phyloP scores from a whole-genome alignment of 805 yeast species.

The Saccharomycopsis malanga region DNA sequence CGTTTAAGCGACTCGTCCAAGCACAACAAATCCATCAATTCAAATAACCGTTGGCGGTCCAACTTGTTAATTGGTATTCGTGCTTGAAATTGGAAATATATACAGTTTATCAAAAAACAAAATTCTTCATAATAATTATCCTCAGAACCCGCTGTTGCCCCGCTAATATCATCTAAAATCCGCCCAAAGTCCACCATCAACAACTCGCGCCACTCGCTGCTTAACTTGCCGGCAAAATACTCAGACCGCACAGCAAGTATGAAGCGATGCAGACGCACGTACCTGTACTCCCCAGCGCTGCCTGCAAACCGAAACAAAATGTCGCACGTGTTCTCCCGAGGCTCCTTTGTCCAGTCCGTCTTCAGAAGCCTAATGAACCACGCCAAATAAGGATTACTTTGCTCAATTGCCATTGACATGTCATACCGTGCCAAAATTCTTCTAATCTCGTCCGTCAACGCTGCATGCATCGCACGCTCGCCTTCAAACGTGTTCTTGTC shows the following conservation, averaged over 20 bases:
- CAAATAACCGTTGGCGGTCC: not conserved
- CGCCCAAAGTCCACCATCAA: slow-evolving; percentile 21
- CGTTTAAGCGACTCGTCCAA: slow-evolving; percentile 25
- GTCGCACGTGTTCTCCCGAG: too few relatives aligned
- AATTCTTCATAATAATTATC: slow-evolving; percentile 29
- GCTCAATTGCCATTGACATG: slow-evolving; percentile 61
- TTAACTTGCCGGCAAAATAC: slow-evolving; percentile 27
- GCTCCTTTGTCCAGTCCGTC: slow-evolving; percentile 19
- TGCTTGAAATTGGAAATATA: slow-evolving; percentile 25
- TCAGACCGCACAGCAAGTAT: slow-evolving; percentile 34
- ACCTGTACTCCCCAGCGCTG: too few relatives aligned
- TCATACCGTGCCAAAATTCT: slow-evolving; percentile 52
- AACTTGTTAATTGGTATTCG: not conserved
- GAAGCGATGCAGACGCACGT: slow-evolving; percentile 31
- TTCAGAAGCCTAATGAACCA: slow-evolving; percentile 47
- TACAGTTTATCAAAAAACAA: slow-evolving; percentile 23
- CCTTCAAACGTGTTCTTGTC: slow-evolving; percentile 81
- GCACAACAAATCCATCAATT: slow-evolving; percentile 31
- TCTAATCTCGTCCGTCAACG: slow-evolving; percentile 60
- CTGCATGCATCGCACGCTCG: slow-evolving; percentile 71
- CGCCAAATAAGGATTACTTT: slow-evolving; percentile 64
- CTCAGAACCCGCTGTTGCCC: slow-evolving; percentile 25
- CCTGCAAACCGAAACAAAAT: too few relatives aligned
- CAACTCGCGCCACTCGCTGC: slow-evolving; percentile 25
- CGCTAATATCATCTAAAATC: slow-evolving; percentile 18